Evolutionary conservation across 768 basidiomycete genomes (phyloP).

Genomic region (Cyathus striatus): DNA sequence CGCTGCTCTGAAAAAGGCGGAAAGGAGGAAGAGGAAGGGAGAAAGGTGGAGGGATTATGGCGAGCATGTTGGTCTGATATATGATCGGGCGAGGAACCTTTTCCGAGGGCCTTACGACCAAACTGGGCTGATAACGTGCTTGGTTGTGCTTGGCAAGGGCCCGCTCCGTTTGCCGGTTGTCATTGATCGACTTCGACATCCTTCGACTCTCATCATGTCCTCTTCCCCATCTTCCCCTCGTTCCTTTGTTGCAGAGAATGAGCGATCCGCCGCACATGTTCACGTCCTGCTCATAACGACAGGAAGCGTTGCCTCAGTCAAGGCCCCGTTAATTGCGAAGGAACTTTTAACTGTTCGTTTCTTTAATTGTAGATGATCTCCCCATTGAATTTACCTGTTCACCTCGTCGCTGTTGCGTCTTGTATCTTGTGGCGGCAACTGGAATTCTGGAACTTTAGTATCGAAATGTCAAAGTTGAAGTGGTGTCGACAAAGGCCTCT

Average conservation of each 20-base stretch:
- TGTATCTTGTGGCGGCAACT: background rate
- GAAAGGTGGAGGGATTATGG: too few species aligned
- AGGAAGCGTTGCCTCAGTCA: constrained; percentile 95
- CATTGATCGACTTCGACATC: background rate
- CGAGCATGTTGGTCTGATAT: too few species aligned
- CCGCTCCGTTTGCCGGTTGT: background rate
- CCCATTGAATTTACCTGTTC: too few species aligned
- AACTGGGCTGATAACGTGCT: too few species aligned
- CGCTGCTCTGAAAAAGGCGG: constrained; percentile 25
- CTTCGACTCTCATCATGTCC: background rate
- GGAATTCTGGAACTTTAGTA: constrained; percentile 41
- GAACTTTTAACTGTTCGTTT: constrained; percentile 56
- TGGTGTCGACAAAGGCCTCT: constrained; percentile 76
- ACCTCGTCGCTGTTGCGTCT: background rate
- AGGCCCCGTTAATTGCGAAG: constrained; percentile 82
- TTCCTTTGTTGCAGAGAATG: constrained; percentile 34
- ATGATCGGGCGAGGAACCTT: too few species aligned
- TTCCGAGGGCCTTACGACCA: too few species aligned
- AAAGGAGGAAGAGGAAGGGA: constrained; percentile 8
- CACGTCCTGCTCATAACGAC: constrained; percentile 85
- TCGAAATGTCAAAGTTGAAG: constrained; percentile 68
- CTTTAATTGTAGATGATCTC: background rate
- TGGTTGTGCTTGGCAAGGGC: constrained; percentile 1
- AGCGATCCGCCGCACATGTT: constrained; percentile 35
- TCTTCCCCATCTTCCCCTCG: constrained; percentile 3